Evolutionary conservation across 1,139 yeast genomes (phyloP).

Genomic region (Pneumocystis oryctolagi): DNA sequence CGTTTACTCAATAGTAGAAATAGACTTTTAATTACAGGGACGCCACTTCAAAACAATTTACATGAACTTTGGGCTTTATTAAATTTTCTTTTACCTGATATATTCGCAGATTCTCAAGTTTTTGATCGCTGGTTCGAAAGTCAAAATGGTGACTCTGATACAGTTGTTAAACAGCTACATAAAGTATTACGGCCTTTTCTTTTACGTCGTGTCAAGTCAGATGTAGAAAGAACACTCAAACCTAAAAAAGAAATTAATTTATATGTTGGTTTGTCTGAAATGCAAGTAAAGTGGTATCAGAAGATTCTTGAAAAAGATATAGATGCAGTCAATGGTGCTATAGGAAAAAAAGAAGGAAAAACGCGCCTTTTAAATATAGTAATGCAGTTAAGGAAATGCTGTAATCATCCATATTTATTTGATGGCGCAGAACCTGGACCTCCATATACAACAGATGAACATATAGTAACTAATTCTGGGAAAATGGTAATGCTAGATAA

Average conservation of each 20-base stretch:
- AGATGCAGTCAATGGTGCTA: conserved; percentile 89
- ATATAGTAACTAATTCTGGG: conserved; percentile 71
- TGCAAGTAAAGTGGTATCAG: conserved; percentile 88
- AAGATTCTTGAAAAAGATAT: conserved; percentile 79
- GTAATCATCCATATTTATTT: conserved; percentile 90
- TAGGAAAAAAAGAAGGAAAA: conserved; percentile 78
- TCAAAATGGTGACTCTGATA: conserved; percentile 37
- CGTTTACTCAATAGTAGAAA: conserved; percentile 74
- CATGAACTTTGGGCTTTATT: conserved; percentile 93
- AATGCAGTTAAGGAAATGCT: conserved; percentile 92
- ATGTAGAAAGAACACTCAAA: conserved; percentile 76
- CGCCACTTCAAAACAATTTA: conserved; percentile 84
- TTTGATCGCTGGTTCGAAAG: conserved; percentile 80
- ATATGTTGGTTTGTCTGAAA: conserved; percentile 84
- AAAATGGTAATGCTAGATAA: conserved; percentile 83
- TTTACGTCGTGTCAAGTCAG: conserved; percentile 76
- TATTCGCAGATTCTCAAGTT: conserved; percentile 75
- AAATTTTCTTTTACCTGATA: conserved; percentile 84
- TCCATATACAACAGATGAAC: conserved; percentile 93
- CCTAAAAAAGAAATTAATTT: conserved; percentile 80
- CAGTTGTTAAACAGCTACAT: conserved; percentile 72
- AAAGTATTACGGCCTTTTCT: conserved; percentile 80
- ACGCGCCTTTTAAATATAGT: conserved; percentile 82
- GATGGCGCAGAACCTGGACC: conserved; percentile 99
- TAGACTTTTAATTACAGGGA: conserved; percentile 80